phyloP scores from a whole-genome alignment of 2,329 filamentous ascomycete genomes.

The Fusarium pseudograminearum region DNA sequence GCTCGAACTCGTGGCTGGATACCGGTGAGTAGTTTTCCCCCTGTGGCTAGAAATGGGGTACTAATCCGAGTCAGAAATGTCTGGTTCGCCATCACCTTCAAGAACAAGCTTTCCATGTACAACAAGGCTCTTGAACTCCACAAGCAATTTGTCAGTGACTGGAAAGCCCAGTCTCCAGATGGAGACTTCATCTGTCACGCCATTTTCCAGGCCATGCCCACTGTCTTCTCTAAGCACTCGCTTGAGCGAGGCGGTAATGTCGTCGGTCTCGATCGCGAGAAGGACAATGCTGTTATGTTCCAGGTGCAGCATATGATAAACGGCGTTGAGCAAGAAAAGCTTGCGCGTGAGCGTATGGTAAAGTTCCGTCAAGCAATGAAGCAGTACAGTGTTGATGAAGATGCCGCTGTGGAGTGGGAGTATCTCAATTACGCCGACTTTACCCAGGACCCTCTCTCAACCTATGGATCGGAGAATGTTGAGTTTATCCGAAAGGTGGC shows the following conservation, averaged over 20 bases:
- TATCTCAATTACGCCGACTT: constrained; percentile 29
- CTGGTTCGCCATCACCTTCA: constrained; percentile 23
- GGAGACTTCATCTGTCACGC: constrained; percentile 20
- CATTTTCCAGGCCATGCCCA: constrained; percentile 22
- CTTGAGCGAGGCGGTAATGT: constrained; percentile 15
- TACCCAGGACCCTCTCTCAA: constrained; percentile 11
- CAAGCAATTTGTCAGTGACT: constrained; percentile 14
- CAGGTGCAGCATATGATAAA: constrained; percentile 20
- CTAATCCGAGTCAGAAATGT: not conserved
- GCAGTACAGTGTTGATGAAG: constrained; percentile 12
- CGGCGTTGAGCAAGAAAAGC: constrained; percentile 12
- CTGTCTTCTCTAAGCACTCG: constrained; percentile 19
- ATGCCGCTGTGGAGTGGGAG: constrained; percentile 11
- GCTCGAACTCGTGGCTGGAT: constrained; percentile 19
- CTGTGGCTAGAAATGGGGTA: accelerated
- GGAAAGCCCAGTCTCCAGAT: constrained; percentile 8
- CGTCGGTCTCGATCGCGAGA: constrained; percentile 14
- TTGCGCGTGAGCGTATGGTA: constrained; percentile 22
- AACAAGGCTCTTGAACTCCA: constrained; percentile 14
- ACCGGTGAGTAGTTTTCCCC: not conserved
- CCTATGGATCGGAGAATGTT: constrained; percentile 9
- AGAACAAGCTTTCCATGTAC: constrained; percentile 13
- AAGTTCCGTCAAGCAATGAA: constrained; percentile 8
- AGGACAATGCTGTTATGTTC: constrained; percentile 18
- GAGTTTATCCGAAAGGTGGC: constrained; percentile 1